A percentile compares a stretch with the other conserved stretches of the same genome.
These are phyloP conservation scores for Pyracantha coccinea DNA, from an alignment of 331 rosid genomes.

Conservation along the genomic window DNA sequence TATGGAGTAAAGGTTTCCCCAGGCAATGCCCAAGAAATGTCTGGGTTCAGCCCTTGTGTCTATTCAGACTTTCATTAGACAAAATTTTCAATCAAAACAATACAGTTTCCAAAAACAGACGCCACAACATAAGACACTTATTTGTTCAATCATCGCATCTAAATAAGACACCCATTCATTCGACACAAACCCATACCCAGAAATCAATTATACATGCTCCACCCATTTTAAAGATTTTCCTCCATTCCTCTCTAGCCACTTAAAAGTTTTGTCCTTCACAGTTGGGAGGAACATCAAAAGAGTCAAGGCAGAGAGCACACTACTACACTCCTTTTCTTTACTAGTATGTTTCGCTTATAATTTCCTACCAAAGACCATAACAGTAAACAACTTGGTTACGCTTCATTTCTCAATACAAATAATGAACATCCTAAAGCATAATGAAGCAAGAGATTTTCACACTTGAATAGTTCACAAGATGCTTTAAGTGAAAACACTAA, in stretches of 20 bases:
- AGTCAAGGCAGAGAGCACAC: background rate
- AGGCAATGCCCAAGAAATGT: background rate
- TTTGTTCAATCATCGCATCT: background rate
- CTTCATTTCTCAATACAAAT: background rate
- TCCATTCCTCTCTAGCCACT: background rate
- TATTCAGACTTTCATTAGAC: background rate
- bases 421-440: background rate
- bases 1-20: background rate
- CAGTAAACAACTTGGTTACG: background rate
- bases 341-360: background rate
- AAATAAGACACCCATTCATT: background rate
- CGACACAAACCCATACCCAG: background rate
- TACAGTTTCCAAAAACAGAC: background rate
- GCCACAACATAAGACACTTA: background rate
- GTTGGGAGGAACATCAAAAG: background rate
- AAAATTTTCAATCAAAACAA: background rate
- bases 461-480: background rate
- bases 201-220: background rate
- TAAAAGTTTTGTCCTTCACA: background rate
- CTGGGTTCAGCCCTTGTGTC: background rate
- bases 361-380: background rate
- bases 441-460: background rate
- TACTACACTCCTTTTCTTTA: background rate
- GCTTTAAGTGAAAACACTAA: background rate
- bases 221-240: background rate